A percentile compares a stretch with the other conserved stretches of the same genome.
Evolutionary conservation across 495 filamentous ascomycete species (phyloP).

Genomic region (Aspergillus asperescens): DNA sequence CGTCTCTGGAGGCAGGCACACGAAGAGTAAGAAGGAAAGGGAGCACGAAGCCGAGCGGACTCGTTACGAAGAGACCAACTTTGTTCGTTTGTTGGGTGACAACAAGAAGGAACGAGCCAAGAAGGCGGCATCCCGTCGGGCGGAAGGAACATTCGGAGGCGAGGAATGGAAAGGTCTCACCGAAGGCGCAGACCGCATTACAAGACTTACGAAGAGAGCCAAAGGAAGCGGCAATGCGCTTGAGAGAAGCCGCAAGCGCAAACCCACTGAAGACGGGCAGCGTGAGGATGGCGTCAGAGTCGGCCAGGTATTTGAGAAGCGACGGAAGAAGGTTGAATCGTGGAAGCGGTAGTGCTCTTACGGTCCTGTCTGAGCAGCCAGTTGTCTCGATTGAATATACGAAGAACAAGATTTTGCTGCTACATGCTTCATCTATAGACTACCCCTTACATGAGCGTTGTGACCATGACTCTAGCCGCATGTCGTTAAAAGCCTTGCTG

Average conservation of each 20-base stretch:
- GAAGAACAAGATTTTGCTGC: neutral
- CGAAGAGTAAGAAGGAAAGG: constrained; percentile 64
- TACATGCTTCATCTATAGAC: neutral
- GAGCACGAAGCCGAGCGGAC: constrained; percentile 64
- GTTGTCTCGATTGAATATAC: neutral
- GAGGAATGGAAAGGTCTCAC: constrained; percentile 79
- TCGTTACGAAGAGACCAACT: constrained; percentile 83
- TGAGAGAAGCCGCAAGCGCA: constrained; percentile 78
- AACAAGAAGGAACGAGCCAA: constrained; percentile 67
- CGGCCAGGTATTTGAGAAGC: constrained; percentile 69
- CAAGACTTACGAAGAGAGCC: constrained; percentile 58
- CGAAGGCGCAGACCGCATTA: constrained; percentile 72
- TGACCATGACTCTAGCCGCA: neutral
- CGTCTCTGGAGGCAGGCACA: constrained; percentile 61
- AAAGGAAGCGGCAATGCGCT: constrained; percentile 52
- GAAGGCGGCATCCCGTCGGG: constrained; percentile 43
- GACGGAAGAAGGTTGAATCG: constrained; percentile 61
- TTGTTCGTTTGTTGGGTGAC: constrained; percentile 72
- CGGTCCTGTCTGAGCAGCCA: neutral
- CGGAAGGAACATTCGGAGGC: constrained; percentile 61
- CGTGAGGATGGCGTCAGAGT: constrained; percentile 53
- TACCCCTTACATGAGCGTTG: neutral
- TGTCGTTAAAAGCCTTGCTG: neutral
- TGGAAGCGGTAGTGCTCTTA: constrained; percentile 39
- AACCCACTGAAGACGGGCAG: constrained; percentile 52